These are phyloP conservation scores for Arabidopsis hybrid DNA, from an alignment of 441 rosid species.

Conservation along the genomic window DNA sequence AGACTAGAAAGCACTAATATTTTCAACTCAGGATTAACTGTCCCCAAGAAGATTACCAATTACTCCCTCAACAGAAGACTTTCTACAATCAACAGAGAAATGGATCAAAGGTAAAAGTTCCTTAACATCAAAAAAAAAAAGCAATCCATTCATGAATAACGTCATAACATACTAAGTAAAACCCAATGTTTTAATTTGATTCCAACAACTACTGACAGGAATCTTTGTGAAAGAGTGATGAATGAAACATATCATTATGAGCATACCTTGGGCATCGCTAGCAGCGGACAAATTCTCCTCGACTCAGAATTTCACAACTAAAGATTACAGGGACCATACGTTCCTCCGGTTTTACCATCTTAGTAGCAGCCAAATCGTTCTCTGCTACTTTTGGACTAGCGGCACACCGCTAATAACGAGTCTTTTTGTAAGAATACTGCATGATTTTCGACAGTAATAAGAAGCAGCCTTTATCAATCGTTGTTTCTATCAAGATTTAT, in stretches of 20 bases:
- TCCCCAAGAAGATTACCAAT: background rate
- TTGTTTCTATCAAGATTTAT: no score
- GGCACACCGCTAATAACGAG: no score
- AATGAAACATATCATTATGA: background rate
- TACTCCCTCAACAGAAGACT: background rate
- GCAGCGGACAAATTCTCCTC: conserved; percentile 14
- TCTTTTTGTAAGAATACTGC: no score
- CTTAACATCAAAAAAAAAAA: background rate
- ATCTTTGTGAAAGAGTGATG: background rate
- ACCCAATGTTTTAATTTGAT: background rate
- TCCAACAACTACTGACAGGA: background rate
- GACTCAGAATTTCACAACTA: background rate
- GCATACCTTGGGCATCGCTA: conserved; percentile 11
- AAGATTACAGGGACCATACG: no score
- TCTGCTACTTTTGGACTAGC: background rate
- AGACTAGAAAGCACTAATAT: no score
- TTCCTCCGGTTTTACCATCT: no score
- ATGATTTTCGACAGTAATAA: no score
- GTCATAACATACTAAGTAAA: background rate
- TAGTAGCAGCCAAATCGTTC: no score
- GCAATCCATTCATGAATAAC: background rate
- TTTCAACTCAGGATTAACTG: background rate
- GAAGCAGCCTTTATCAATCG: no score
- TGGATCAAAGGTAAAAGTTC: background rate
- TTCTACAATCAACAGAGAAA: background rate